phyloP scores from a whole-genome alignment of 257 asterid species.

The Solanum appendiculatum region DNA sequence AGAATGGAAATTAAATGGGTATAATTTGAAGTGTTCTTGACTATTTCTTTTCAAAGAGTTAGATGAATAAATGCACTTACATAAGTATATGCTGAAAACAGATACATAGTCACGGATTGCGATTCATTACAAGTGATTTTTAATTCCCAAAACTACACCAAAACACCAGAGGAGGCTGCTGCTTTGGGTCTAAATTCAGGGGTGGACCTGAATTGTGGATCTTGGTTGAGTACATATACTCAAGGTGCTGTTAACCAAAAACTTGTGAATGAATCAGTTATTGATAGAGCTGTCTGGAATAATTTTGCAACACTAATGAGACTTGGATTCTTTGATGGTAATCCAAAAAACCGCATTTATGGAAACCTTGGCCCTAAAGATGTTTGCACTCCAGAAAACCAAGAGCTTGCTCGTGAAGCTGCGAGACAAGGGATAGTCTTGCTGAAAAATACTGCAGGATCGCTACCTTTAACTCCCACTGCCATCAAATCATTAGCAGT shows the following conservation, averaged over 20 bases:
- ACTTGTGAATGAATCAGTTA: constrained; percentile 44
- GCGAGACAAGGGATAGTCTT: constrained; percentile 82
- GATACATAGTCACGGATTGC: constrained; percentile 90
- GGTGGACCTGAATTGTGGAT: constrained; percentile 81
- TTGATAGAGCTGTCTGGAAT: constrained; percentile 51
- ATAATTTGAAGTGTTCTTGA: background rate
- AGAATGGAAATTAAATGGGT: constrained; percentile 87
- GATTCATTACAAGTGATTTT: constrained; percentile 74
- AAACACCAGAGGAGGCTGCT: constrained; percentile 82
- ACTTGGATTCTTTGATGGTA: constrained; percentile 89
- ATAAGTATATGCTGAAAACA: constrained; percentile 7
- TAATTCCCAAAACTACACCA: constrained; percentile 57
- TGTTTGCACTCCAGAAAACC: constrained; percentile 58
- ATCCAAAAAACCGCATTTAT: constrained; percentile 49
- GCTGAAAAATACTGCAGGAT: constrained; percentile 54
- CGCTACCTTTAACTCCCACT: constrained; percentile 50
- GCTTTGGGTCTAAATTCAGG: constrained; percentile 78
- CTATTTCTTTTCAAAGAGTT: background rate
- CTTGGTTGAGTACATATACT: constrained; percentile 26
- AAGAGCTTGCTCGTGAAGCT: constrained; percentile 73
- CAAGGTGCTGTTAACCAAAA: constrained; percentile 60
- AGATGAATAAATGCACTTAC: background rate
- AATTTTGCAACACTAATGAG: constrained; percentile 76
- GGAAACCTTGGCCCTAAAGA: constrained; percentile 79
- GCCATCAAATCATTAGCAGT: constrained; percentile 63